Conservation (phyloP, 495 filamentous ascomycete species). For the Jackrogersella multiformis region DNA sequence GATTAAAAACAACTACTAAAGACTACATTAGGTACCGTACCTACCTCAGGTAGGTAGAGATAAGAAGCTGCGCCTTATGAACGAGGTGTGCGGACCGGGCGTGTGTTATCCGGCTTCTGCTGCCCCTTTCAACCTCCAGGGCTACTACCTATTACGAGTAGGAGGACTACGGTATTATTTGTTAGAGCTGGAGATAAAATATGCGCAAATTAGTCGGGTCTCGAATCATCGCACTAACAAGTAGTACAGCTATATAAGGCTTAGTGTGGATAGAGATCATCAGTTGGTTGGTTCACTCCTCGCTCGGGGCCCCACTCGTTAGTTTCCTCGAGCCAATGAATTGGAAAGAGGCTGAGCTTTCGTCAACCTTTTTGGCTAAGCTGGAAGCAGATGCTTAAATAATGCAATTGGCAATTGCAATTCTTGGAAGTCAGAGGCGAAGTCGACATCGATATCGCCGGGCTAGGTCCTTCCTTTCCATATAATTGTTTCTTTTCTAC, state of each 20-base stretch:
- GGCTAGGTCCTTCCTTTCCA: slow-evolving; percentile 18
- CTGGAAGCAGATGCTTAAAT: too few species aligned
- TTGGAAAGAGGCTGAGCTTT: slow-evolving; percentile 36
- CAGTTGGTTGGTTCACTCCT: slow-evolving; percentile 15
- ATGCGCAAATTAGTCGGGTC: neutral
- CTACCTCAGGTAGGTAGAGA: neutral
- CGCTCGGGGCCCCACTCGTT: neutral
- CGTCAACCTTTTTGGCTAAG: slow-evolving; percentile 18
- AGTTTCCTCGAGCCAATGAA: slow-evolving; percentile 11
- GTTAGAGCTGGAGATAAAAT: slow-evolving; percentile 15
- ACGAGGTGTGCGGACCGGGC: neutral
- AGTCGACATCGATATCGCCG: slow-evolving; percentile 13
- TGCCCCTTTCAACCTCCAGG: neutral
- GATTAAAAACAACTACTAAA: too few species aligned
- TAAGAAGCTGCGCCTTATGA: neutral
- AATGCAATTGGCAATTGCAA: too few species aligned
- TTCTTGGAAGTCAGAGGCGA: slow-evolving; percentile 25
- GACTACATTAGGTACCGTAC: too few species aligned
- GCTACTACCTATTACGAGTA: neutral
- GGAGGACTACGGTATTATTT: slow-evolving; percentile 10
- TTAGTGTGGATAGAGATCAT: slow-evolving; percentile 20
- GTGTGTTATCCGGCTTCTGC: neutral
- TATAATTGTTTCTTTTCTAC: neutral
- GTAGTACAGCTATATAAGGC: slow-evolving; percentile 31
- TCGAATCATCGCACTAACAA: slow-evolving; percentile 15